A percentile compares a stretch with the other conserved stretches of the same genome.
These are phyloP conservation scores for Atkinsonella texensis DNA, from an alignment of 2,329 filamentous ascomycete species.

Conservation along the genomic window DNA sequence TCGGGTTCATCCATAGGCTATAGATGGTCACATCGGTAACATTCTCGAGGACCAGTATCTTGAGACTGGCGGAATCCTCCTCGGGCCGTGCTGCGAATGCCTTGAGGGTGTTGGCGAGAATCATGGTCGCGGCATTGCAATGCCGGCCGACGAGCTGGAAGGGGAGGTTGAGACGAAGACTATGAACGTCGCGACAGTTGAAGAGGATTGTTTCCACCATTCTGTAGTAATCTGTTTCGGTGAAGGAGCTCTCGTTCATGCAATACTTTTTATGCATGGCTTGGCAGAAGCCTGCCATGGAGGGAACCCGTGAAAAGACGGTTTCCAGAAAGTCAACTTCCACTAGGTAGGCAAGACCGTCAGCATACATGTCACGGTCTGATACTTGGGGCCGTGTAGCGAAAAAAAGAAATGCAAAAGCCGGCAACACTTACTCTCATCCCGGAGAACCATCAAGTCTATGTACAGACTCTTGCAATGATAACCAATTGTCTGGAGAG, in stretches of 20 bases:
- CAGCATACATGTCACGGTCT: conserved; percentile 1
- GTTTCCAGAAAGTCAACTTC: conserved; percentile 36
- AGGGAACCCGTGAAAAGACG: conserved; percentile 32
- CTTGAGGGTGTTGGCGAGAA: conserved; percentile 40
- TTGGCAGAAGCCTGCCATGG: conserved; percentile 32
- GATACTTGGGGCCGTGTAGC: too few relatives aligned
- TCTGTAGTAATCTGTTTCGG: conserved; percentile 33
- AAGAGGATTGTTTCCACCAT: conserved; percentile 30
- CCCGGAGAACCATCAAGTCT: conserved; percentile 40
- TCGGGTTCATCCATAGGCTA: conserved; percentile 38
- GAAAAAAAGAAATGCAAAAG: not conserved
- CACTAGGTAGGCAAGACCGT: conserved; percentile 21
- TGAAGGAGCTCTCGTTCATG: conserved; percentile 36
- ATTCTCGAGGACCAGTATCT: conserved; percentile 37
- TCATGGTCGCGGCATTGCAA: conserved; percentile 34
- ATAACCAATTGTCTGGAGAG: conserved; percentile 32
- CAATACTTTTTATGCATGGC: conserved; percentile 33
- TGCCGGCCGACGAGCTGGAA: conserved; percentile 36
- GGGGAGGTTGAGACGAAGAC: conserved; percentile 38
- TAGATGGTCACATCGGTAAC: conserved; percentile 35
- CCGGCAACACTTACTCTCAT: conserved; percentile 29
- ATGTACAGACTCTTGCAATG: conserved; percentile 38
- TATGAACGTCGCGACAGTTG: conserved; percentile 30
- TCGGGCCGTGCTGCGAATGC: conserved; percentile 32
- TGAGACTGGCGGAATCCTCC: conserved; percentile 29